Percentiles rank a stretch among this genome's conserved stretches.
phyloP scores from a whole-genome alignment of 495 filamentous ascomycete genomes.

The Penicillium bialowiezense region DNA sequence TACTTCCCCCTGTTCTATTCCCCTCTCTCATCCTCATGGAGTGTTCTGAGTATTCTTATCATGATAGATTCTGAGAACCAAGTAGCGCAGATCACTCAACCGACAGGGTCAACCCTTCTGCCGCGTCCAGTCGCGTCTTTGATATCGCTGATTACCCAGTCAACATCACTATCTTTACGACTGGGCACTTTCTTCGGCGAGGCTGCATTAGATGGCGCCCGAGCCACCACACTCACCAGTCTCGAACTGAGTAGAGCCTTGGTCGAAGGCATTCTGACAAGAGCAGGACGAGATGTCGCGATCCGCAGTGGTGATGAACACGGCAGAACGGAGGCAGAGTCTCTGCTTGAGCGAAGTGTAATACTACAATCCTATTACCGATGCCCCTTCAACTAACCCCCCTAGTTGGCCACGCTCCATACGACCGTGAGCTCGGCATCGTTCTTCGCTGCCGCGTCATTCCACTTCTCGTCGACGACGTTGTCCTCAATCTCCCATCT shows the following conservation, averaged over 20 bases:
- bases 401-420: conserved; percentile 57
- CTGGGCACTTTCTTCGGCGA: conserved; percentile 66
- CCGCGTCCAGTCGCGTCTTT: conserved; percentile 63
- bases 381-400: conserved; percentile 5
- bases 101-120: conserved; percentile 58
- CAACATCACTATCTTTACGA: conserved; percentile 67
- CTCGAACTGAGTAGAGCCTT: conserved; percentile 65
- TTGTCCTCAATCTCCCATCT: conserved; percentile 59
- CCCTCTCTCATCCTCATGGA: not conserved
- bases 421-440: conserved; percentile 61
- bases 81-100: conserved; percentile 11
- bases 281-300: conserved; percentile 67
- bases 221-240: conserved; percentile 65
- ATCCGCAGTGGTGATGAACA: conserved; percentile 52
- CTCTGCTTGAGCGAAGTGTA: conserved; percentile 58
- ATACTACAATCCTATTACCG: conserved; percentile 12
- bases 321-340: conserved; percentile 59
- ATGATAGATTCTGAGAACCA: not conserved
- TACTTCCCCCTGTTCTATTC: too few species aligned
- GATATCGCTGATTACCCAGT: conserved; percentile 67
- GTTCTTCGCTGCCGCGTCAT: conserved; percentile 67
- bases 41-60: not conserved
- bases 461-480: conserved; percentile 64
- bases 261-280: conserved; percentile 62
- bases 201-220: conserved; percentile 61